Evolutionary conservation across 2,329 filamentous ascomycete species (phyloP).

Genomic region (Neofusicoccum umdonicola): DNA sequence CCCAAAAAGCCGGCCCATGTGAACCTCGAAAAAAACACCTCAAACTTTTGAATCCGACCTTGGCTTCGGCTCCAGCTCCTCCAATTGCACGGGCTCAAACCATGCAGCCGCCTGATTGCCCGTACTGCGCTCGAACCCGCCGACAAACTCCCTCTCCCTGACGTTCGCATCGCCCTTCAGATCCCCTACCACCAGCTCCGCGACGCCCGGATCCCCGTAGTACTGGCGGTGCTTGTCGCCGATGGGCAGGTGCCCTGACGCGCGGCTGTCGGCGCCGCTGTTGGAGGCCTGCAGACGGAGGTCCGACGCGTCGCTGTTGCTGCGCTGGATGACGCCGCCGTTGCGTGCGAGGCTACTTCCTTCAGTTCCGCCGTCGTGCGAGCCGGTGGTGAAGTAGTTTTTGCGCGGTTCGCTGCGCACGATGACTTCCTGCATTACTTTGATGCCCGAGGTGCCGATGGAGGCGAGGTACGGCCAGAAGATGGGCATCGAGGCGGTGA

Average conservation of each 20-base stretch:
- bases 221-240: conserved; percentile 4
- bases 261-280: neutral
- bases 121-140: neutral
- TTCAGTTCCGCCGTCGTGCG: neutral
- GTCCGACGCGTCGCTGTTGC: neutral
- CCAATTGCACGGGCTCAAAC: conserved; percentile 13
- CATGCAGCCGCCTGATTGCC: conserved; percentile 8
- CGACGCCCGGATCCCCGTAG: conserved; percentile 5
- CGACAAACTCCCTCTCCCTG: neutral
- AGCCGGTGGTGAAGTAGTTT: neutral
- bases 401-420: conserved; percentile 14
- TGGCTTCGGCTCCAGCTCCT: neutral
- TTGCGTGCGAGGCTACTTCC: neutral
- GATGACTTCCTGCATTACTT: conserved; percentile 16
- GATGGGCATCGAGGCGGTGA: conserved; percentile 23
- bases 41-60: neutral
- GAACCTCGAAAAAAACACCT: too few species aligned
- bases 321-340: neutral
- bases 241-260: neutral
- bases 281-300: neutral
- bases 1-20: neutral
- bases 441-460: neutral
- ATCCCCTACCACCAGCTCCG: conserved; percentile 8
- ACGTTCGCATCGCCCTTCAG: neutral
- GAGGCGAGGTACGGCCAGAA: conserved; percentile 22